Percentiles rank a stretch among this genome's conserved stretches.
phyloP scores from a whole-genome alignment of 2,329 filamentous ascomycete species.

The Sporothrix phasma region DNA sequence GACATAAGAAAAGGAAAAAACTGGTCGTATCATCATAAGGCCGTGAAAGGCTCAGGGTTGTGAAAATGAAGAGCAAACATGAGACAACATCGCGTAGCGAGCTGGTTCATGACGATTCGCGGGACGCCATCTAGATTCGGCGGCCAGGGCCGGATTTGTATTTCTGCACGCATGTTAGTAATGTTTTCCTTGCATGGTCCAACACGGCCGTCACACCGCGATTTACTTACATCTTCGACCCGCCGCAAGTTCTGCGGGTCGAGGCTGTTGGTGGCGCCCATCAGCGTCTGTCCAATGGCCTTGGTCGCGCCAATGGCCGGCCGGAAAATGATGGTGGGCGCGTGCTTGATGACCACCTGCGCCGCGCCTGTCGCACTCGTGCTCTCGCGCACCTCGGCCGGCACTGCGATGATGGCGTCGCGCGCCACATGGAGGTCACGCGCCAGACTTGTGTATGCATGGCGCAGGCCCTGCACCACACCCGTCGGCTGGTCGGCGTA shows the following conservation, averaged over 20 bases:
- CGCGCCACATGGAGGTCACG: slow-evolving; percentile 77
- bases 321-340: slow-evolving; percentile 85
- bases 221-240: slow-evolving; percentile 72
- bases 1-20: neutral
- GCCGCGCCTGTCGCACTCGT: slow-evolving; percentile 71
- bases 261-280: slow-evolving; percentile 86
- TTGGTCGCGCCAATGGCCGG: slow-evolving; percentile 86
- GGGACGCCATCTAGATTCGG: neutral
- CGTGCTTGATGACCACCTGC: slow-evolving; percentile 64
- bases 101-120: neutral
- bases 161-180: slow-evolving; percentile 16
- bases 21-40: neutral
- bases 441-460: slow-evolving; percentile 72
- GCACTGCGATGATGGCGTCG: slow-evolving; percentile 91
- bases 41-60: too few species aligned
- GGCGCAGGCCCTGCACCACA: slow-evolving; percentile 74
- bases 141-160: slow-evolving; percentile 22
- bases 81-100: neutral
- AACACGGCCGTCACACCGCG: slow-evolving; percentile 54
- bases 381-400: slow-evolving; percentile 82
- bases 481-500: slow-evolving; percentile 93
- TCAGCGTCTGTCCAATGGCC: slow-evolving; percentile 75
- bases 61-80: neutral
- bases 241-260: slow-evolving; percentile 73
- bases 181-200: neutral